phyloP scores from a whole-genome alignment of 495 filamentous ascomycete species.

The Penicillium daleae region DNA sequence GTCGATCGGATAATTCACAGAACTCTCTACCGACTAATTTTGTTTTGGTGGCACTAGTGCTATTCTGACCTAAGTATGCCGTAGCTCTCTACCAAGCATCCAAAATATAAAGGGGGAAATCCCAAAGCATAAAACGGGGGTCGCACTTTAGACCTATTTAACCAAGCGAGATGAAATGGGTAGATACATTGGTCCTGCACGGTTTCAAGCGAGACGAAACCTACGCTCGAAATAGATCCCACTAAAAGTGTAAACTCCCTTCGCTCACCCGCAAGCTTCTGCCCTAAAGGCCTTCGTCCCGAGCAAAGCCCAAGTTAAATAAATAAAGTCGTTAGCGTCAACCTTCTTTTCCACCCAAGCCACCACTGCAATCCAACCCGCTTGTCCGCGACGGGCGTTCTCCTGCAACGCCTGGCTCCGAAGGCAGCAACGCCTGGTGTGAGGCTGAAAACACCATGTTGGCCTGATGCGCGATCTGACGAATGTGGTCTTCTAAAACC shows the following conservation, averaged over 20 bases:
- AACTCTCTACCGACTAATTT: background rate
- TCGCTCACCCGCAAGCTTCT: slow-evolving; percentile 1
- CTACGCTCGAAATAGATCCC: slow-evolving; percentile 8
- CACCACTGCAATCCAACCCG: slow-evolving; percentile 13
- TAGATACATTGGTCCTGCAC: background rate
- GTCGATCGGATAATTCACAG: background rate
- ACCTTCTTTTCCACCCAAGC: slow-evolving; percentile 24
- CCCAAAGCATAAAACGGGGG: background rate
- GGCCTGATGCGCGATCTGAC: background rate
- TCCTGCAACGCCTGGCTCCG: background rate
- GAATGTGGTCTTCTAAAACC: background rate
- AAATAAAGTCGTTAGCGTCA: slow-evolving; percentile 31
- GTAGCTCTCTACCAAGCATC: background rate
- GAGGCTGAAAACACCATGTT: slow-evolving; percentile 20
- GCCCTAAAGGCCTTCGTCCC: background rate
- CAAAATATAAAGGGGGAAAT: background rate
- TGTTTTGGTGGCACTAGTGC: background rate
- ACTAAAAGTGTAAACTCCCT: background rate
- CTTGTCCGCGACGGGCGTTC: slow-evolving; percentile 6
- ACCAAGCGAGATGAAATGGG: slow-evolving; percentile 2
- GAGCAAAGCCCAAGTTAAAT: slow-evolving; percentile 2
- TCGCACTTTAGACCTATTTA: background rate
- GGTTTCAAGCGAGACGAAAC: slow-evolving; percentile 5
- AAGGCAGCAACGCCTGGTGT: background rate
- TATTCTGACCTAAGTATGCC: background rate